Evolutionary conservation across 495 filamentous ascomycete species (phyloP).

Genomic region (Cladorrhinum samala): DNA sequence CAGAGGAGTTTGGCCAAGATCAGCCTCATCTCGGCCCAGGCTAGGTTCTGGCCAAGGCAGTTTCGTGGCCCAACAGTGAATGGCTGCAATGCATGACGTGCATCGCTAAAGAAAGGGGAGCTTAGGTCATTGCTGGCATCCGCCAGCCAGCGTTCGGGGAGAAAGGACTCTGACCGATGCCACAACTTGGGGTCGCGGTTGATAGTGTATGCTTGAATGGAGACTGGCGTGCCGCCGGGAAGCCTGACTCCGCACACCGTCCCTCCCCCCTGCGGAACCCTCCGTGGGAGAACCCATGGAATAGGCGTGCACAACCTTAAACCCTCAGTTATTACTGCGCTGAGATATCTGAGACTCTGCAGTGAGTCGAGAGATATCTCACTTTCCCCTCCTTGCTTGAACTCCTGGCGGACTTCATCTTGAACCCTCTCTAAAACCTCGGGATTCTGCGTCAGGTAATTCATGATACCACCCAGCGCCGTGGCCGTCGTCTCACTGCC

Average conservation of each 20-base stretch:
- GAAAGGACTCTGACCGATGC: slow-evolving; percentile 15
- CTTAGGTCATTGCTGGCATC: slow-evolving; percentile 29
- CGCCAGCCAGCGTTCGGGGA: slow-evolving; percentile 44
- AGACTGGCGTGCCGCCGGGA: slow-evolving; percentile 26
- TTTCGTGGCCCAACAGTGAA: slow-evolving; percentile 49
- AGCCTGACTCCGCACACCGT: slow-evolving; percentile 27
- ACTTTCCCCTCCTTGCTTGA: slow-evolving; percentile 23
- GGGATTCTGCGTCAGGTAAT: slow-evolving; percentile 41
- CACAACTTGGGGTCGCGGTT: slow-evolving; percentile 19
- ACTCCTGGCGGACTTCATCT: slow-evolving; percentile 42
- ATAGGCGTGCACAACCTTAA: slow-evolving; percentile 35
- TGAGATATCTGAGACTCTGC: slow-evolving; percentile 33
- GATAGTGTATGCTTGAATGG: slow-evolving; percentile 27
- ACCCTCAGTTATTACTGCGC: slow-evolving; percentile 41
- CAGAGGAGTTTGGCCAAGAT: slow-evolving; percentile 46
- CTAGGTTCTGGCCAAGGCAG: slow-evolving; percentile 50
- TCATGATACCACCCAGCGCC: slow-evolving; percentile 42
- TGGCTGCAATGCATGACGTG: slow-evolving; percentile 41
- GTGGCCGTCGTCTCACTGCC: slow-evolving; percentile 56
- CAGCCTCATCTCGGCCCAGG: slow-evolving; percentile 45
- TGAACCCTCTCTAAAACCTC: slow-evolving; percentile 30
- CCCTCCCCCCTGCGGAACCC: slow-evolving; percentile 25
- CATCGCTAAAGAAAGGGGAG: slow-evolving; percentile 34
- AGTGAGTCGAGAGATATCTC: slow-evolving; percentile 44
- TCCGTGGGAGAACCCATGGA: slow-evolving; percentile 27